Base-by-base conservation (phyloP, 345 rosid species). In the Lepidium didymum region DNA sequence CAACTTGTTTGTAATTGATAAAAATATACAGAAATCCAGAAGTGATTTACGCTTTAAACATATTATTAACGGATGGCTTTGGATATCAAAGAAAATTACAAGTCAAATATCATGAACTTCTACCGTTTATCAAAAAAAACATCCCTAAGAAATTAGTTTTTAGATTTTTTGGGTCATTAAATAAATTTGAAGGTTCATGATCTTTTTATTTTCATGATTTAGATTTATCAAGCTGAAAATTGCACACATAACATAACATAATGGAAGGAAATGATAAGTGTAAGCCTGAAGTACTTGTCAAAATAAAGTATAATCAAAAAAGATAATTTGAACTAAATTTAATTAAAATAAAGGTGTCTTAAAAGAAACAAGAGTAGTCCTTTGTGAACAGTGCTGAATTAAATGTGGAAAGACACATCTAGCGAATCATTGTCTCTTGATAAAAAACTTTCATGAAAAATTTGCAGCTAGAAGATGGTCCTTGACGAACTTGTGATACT, bases 391-490 rank as follows among this genome's bases (percentile, higher is more conserved):
- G 47, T 27, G 5, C 5, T 62, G 68, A 68, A 68, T 44, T 53
- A 54, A 62, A 62, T 69, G 78, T 62, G 54, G 74, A 75, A 75
- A 75, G 70, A 49, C 74, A 75, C 78, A 62, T 75, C 70, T 68
- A 69, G 65, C 78, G 74, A 69, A 68, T 75, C 74, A 69, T 62
- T 75, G 73, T 75, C 74, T 68, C 74, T 75, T 68, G 78, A 75
- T 46, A 56, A 75, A 75, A 68, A 56, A 55, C 75, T 75, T 68
- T 75, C 78, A 75, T 68, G 78, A 75, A 75, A 55, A 68, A 16
- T 68, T 75, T 54, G 65, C 54, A 62, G 60, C 74, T 68, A 46
- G 41, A 62, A 68, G 74, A 69, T 75, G 58, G 74, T 75, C 78
- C 78, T 68, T 68, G 75, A 75, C 62, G 47, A 44, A 55, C 65